Conservation (phyloP, 2,329 filamentous ascomycete species). For the Talaromyces sp. region DNA sequence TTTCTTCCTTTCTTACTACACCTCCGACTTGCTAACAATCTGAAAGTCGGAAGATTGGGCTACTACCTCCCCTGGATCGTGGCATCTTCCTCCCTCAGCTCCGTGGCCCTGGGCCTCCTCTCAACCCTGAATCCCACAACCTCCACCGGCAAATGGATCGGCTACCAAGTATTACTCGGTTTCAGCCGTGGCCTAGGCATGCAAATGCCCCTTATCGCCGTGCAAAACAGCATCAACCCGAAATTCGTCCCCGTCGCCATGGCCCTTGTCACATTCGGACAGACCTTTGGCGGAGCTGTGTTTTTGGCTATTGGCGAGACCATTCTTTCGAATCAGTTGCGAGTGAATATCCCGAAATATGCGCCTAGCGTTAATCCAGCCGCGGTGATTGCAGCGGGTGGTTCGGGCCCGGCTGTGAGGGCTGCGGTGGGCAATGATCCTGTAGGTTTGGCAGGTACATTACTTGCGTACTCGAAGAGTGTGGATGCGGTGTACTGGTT, state of each 20-base stretch:
- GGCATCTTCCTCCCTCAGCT: slow-evolving; percentile 25
- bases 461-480: slow-evolving; percentile 17
- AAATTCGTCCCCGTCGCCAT: slow-evolving; percentile 36
- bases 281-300: slow-evolving; percentile 38
- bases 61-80: slow-evolving; percentile 28
- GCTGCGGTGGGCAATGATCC: slow-evolving; percentile 10
- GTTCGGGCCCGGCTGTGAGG: slow-evolving; percentile 42
- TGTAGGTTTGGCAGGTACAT: not conserved
- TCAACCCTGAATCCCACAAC: slow-evolving; percentile 31
- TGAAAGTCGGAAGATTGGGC: slow-evolving; percentile 25
- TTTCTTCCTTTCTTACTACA: slow-evolving; percentile 27
- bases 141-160: slow-evolving; percentile 24
- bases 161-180: slow-evolving; percentile 26
- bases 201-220: slow-evolving; percentile 36
- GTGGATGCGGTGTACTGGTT: slow-evolving; percentile 16
- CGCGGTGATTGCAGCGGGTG: slow-evolving; percentile 33
- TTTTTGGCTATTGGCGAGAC: slow-evolving; percentile 39
- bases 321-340: slow-evolving; percentile 36
- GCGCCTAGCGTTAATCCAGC: slow-evolving; percentile 30
- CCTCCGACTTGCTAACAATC: not conserved
- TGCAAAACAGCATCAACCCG: slow-evolving; percentile 32
- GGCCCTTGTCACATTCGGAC: slow-evolving; percentile 35
- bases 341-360: slow-evolving; percentile 26
- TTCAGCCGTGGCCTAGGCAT: slow-evolving; percentile 22
- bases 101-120: slow-evolving; percentile 30